A percentile compares a stretch with the other conserved stretches of the same genome.
phyloP scores from a whole-genome alignment of 257 asterid species.

The Solanum lycopersicoides region DNA sequence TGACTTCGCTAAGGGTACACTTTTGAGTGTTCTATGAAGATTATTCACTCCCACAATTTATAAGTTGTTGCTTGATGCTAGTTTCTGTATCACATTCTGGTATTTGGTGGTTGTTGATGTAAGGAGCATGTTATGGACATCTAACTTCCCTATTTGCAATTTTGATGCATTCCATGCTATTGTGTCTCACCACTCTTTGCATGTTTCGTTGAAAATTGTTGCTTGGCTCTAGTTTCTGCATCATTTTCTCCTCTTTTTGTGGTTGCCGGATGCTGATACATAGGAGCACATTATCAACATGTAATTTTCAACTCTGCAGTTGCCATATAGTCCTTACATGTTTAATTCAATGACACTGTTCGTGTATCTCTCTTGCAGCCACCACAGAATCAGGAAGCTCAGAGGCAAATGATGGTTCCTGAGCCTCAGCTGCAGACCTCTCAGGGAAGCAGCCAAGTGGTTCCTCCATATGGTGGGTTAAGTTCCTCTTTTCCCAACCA shows the following conservation, averaged over 20 bases:
- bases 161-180: background rate
- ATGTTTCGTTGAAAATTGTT: background rate
- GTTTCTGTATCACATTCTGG: background rate
- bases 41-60: background rate
- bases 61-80: background rate
- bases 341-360: background rate
- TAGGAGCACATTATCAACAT: background rate
- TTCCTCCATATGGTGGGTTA: slow-evolving; percentile 23
- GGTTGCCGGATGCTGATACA: background rate
- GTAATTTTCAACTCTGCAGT: background rate
- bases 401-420: slow-evolving; percentile 50
- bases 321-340: background rate
- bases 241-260: background rate
- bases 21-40: background rate
- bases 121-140: background rate
- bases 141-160: background rate
- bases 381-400: slow-evolving; percentile 53
- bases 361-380: slow-evolving; percentile 29
- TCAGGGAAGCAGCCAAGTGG: slow-evolving; percentile 32
- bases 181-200: background rate
- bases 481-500: slow-evolving; percentile 28
- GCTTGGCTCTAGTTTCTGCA: background rate
- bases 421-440: slow-evolving; percentile 58
- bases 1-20: background rate
- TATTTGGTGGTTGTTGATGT: background rate